phyloP scores from a whole-genome alignment of 495 filamentous ascomycete species.

The Hypoxylon crocopeplum region DNA sequence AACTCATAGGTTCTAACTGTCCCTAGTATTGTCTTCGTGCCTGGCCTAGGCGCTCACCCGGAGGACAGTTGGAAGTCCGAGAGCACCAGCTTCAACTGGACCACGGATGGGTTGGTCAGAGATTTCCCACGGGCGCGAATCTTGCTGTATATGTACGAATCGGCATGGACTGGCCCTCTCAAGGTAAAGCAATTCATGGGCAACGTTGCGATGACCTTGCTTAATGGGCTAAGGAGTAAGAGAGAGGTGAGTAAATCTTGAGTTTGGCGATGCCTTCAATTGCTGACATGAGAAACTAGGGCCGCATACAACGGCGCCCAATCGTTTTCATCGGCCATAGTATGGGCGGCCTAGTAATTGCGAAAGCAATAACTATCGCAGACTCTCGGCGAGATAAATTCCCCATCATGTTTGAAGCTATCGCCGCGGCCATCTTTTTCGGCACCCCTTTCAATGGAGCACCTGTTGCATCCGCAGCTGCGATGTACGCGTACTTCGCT shows the following conservation, averaged over 20 bases:
- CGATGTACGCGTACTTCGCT: constrained; percentile 39
- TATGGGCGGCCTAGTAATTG: constrained; percentile 68
- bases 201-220: constrained; percentile 40
- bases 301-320: constrained; percentile 57
- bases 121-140: constrained; percentile 43
- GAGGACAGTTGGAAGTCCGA: constrained; percentile 67
- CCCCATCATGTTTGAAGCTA: constrained; percentile 45
- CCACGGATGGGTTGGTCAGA: constrained; percentile 43
- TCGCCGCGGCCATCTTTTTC: constrained; percentile 45
- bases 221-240: constrained; percentile 36
- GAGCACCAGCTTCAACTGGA: constrained; percentile 63
- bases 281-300: constrained; percentile 31
- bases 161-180: constrained; percentile 40
- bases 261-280: too few relatives aligned
- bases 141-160: constrained; percentile 43
- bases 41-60: constrained; percentile 69
- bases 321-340: constrained; percentile 74
- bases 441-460: constrained; percentile 48
- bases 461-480: constrained; percentile 34
- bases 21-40: constrained; percentile 63
- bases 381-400: constrained; percentile 39
- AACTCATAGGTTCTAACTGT: constrained; percentile 6
- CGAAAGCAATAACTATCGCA: constrained; percentile 46
- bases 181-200: constrained; percentile 46
- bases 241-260: constrained; percentile 26